Conservation (phyloP, 192 early-diverging fungal genomes). For the Umbelopsis sp. region DNA sequence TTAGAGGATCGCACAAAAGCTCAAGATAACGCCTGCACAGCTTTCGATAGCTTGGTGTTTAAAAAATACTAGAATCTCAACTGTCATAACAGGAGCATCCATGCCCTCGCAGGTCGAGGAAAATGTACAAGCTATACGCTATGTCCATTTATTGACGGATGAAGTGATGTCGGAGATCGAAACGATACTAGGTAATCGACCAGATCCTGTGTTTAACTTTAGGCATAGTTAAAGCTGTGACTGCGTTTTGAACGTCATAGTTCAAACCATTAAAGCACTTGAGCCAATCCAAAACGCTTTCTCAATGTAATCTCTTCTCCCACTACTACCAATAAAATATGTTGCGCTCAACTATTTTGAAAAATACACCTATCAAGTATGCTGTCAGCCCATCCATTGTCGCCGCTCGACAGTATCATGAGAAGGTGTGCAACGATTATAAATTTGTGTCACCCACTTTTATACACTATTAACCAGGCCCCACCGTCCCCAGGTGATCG, state of each 20-base stretch:
- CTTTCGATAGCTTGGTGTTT: slow-evolving; percentile 76
- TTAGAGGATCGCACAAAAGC: slow-evolving; percentile 60
- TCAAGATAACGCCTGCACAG: slow-evolving; percentile 64
- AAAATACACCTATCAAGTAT: neutral
- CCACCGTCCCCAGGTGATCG: slow-evolving; percentile 72
- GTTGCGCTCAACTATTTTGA: neutral
- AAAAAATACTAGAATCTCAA: slow-evolving; percentile 60
- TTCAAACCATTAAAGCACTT: neutral
- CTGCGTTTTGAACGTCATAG: slow-evolving; percentile 4
- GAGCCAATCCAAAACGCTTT: neutral
- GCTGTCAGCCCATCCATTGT: neutral
- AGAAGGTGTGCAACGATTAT: slow-evolving; percentile 17
- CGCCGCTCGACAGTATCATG: slow-evolving; percentile 17
- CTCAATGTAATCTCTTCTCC: neutral
- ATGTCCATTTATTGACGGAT: slow-evolving; percentile 62
- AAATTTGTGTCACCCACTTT: neutral
- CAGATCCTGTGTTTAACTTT: slow-evolving; percentile 54
- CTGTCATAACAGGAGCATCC: slow-evolving; percentile 71
- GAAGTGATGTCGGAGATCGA: slow-evolving; percentile 75
- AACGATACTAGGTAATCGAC: slow-evolving; percentile 69
- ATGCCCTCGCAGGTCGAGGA: slow-evolving; percentile 70
- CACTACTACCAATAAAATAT: neutral
- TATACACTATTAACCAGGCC: neutral
- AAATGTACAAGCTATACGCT: slow-evolving; percentile 65
- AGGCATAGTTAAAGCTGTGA: slow-evolving; percentile 25